These are phyloP conservation scores for Pseudogymnoascus sp. DNA, from an alignment of 2,329 filamentous ascomycete genomes.

Conservation along the genomic window DNA sequence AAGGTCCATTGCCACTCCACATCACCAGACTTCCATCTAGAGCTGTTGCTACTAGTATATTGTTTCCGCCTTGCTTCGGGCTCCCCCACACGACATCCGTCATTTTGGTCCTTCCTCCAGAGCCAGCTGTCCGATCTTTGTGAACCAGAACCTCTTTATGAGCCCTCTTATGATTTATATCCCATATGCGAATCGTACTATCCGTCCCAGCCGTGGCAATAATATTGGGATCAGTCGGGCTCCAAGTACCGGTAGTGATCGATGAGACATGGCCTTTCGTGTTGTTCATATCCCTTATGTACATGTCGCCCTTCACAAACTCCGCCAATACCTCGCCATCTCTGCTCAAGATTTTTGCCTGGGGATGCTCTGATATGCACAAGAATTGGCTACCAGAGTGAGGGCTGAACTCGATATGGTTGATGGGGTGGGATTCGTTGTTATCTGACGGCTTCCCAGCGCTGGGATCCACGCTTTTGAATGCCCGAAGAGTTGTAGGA, in stretches of 20 bases:
- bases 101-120: constrained; percentile 86
- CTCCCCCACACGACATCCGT: constrained; percentile 84
- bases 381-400: constrained; percentile 73
- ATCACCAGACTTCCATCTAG: constrained; percentile 86
- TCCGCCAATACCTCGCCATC: constrained; percentile 82
- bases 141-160: constrained; percentile 94
- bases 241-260: constrained; percentile 83
- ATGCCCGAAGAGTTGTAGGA: constrained; percentile 85
- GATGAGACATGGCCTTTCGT: constrained; percentile 96
- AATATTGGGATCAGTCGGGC: constrained; percentile 74
- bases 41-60: constrained; percentile 72
- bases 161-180: constrained; percentile 80
- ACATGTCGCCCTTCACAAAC: constrained; percentile 98
- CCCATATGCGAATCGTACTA: constrained; percentile 94
- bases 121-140: constrained; percentile 83
- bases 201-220: constrained; percentile 91
- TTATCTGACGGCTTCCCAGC: constrained; percentile 62
- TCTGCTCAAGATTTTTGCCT: constrained; percentile 80
- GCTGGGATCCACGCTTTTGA: constrained; percentile 85
- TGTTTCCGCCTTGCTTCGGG: constrained; percentile 67
- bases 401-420: constrained; percentile 81
- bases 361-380: constrained; percentile 80
- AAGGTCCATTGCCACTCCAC: constrained; percentile 86
- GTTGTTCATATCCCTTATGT: constrained; percentile 91
- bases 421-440: constrained; percentile 79